Evolutionary conservation across 192 early-diverging fungal genomes (phyloP).

Genomic region (Umbelopsis sp.): DNA sequence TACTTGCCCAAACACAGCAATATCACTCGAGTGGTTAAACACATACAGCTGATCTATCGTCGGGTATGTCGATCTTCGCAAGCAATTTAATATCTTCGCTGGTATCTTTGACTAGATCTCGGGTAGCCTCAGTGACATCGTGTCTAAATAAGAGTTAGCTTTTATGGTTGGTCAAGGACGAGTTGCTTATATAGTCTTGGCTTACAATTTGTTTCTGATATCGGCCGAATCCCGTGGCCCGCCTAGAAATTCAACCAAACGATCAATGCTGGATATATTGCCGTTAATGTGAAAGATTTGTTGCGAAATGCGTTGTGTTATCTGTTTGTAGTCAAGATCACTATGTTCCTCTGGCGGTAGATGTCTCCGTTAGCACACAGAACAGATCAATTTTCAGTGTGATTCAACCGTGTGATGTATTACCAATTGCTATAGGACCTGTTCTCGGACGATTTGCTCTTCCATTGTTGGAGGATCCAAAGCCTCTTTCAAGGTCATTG

Average conservation of each 20-base stretch:
- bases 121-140: slow-evolving; percentile 78
- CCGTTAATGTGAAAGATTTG: slow-evolving; percentile 86
- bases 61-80: slow-evolving; percentile 54
- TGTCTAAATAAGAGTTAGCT: slow-evolving; percentile 47
- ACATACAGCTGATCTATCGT: slow-evolving; percentile 34
- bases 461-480: slow-evolving; percentile 17
- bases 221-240: slow-evolving; percentile 77
- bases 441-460: slow-evolving; percentile 11
- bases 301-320: slow-evolving; percentile 75
- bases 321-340: slow-evolving; percentile 50
- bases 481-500: slow-evolving; percentile 64
- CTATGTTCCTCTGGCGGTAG: slow-evolving; percentile 38
- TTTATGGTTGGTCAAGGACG: neutral
- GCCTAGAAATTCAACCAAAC: slow-evolving; percentile 75
- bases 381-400: neutral
- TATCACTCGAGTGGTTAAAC: neutral
- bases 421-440: neutral
- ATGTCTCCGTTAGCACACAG: neutral
- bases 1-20: no score
- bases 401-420: neutral
- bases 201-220: slow-evolving; percentile 74
- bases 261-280: slow-evolving; percentile 83
- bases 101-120: slow-evolving; percentile 80
- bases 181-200: neutral
- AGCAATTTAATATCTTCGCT: slow-evolving; percentile 77